Evolutionary conservation across 805 yeast genomes (phyloP).

Genomic region (Candida xyloterini): DNA sequence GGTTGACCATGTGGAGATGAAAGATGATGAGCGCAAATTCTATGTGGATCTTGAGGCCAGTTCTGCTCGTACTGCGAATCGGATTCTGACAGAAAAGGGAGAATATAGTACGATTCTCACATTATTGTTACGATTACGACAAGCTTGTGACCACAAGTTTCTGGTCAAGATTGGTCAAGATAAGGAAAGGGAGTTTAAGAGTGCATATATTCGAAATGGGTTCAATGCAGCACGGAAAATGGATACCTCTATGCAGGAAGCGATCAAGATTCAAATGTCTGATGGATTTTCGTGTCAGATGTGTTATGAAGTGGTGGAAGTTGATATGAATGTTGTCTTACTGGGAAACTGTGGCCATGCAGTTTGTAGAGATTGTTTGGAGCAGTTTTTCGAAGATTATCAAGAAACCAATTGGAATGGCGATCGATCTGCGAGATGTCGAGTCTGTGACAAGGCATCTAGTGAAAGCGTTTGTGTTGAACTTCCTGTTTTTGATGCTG

Average conservation of each 20-base stretch:
- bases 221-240: constrained; percentile 24
- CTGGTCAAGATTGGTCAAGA: constrained; percentile 63
- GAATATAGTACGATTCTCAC: constrained; percentile 63
- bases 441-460: constrained; percentile 44
- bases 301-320: constrained; percentile 55
- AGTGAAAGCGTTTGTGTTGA: constrained; percentile 41
- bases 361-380: constrained; percentile 59
- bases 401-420: constrained; percentile 34
- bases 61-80: constrained; percentile 51
- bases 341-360: constrained; percentile 72
- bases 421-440: constrained; percentile 47
- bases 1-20: constrained; percentile 48
- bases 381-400: constrained; percentile 47
- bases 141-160: constrained; percentile 80
- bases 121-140: constrained; percentile 73
- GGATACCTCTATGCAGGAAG: constrained; percentile 24
- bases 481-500: constrained; percentile 51
- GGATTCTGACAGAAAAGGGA: constrained; percentile 35
- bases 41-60: constrained; percentile 56
- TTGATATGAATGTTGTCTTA: constrained; percentile 41
- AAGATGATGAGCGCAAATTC: constrained; percentile 50
- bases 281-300: constrained; percentile 56
- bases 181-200: constrained; percentile 37
- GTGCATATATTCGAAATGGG: constrained; percentile 33
- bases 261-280: constrained; percentile 36